Percentiles rank a stretch among this genome's conserved stretches.
phyloP scores from a whole-genome alignment of 1,284 basidiomycete genomes.

The Stereum hirsutum region DNA sequence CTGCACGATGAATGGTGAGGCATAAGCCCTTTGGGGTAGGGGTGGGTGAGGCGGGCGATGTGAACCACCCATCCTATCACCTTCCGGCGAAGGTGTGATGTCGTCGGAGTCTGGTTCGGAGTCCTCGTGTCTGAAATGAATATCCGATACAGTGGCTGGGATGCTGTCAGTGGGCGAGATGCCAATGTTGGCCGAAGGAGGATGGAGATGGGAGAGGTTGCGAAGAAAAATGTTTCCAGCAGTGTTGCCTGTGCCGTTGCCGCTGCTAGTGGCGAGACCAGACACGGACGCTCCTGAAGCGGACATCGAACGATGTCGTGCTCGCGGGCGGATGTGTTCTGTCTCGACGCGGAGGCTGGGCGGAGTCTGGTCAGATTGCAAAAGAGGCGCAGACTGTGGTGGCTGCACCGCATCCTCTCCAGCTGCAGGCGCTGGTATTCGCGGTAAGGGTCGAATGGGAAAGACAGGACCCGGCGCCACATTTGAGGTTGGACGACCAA shows the following conservation, averaged over 20 bases:
- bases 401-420: neutral
- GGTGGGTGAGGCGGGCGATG: slow-evolving; percentile 43
- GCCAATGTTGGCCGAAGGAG: slow-evolving; percentile 10
- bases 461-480: slow-evolving; percentile 3
- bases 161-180: slow-evolving; percentile 57
- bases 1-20: slow-evolving; percentile 25
- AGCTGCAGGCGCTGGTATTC: slow-evolving; percentile 8
- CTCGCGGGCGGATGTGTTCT: slow-evolving; percentile 5
- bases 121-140: slow-evolving; percentile 49
- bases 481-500: no score
- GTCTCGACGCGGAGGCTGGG: slow-evolving; percentile 6
- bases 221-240: slow-evolving; percentile 8
- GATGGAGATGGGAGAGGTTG: slow-evolving; percentile 15
- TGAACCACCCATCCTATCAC: slow-evolving; percentile 19
- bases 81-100: slow-evolving; percentile 29
- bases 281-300: slow-evolving; percentile 2
- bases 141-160: slow-evolving; percentile 59
- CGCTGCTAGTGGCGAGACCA: neutral
- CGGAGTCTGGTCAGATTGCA: slow-evolving; percentile 11
- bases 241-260: neutral
- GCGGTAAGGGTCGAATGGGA: slow-evolving; percentile 11
- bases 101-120: slow-evolving; percentile 25
- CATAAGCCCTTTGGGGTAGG: slow-evolving; percentile 25
- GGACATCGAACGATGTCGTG: slow-evolving; percentile 6
- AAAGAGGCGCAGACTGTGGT: slow-evolving; percentile 10